Conservation (phyloP, 2,329 filamentous ascomycete species). For the Colletotrichum melonis region DNA sequence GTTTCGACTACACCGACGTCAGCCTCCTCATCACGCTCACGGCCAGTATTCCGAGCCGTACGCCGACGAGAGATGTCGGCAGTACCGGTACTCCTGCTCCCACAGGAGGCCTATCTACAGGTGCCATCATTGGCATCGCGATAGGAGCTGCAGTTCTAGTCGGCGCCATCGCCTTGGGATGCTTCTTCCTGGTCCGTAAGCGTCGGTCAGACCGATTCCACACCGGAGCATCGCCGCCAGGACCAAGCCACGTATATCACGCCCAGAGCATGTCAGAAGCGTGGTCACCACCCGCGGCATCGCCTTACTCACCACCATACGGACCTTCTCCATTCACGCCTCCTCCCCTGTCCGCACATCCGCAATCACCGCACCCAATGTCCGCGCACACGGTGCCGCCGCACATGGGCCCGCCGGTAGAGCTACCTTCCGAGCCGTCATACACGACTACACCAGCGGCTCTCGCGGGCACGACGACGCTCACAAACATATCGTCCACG, state of each 20-base stretch:
- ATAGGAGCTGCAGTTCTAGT: slow-evolving; percentile 47
- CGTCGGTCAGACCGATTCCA: slow-evolving; percentile 34
- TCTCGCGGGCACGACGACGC: background rate
- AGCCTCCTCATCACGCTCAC: slow-evolving; percentile 63
- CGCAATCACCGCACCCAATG: slow-evolving; percentile 35
- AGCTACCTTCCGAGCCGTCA: slow-evolving; percentile 39
- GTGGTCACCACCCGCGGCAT: slow-evolving; percentile 28
- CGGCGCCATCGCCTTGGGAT: slow-evolving; percentile 37
- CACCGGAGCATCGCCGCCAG: background rate
- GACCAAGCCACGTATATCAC: slow-evolving; percentile 21
- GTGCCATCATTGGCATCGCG: slow-evolving; percentile 58
- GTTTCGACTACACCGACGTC: slow-evolving; percentile 64
- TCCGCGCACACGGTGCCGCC: slow-evolving; percentile 22
- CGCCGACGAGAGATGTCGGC: slow-evolving; percentile 59
- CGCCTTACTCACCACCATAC: slow-evolving; percentile 28
- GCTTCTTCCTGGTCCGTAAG: slow-evolving; percentile 46
- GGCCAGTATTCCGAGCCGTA: slow-evolving; percentile 56
- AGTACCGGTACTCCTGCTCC: slow-evolving; percentile 9
- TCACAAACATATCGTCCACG: slow-evolving; percentile 6
- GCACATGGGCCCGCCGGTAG: slow-evolving; percentile 41
- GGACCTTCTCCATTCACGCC: slow-evolving; percentile 6
- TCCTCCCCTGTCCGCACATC: slow-evolving; percentile 21
- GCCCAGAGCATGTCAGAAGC: slow-evolving; percentile 32
- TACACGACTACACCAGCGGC: background rate
- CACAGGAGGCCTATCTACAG: slow-evolving; percentile 43